Evolutionary conservation across 169 alveolate genomes (phyloP).

Genomic region (Cryptosporidium viatorum): DNA sequence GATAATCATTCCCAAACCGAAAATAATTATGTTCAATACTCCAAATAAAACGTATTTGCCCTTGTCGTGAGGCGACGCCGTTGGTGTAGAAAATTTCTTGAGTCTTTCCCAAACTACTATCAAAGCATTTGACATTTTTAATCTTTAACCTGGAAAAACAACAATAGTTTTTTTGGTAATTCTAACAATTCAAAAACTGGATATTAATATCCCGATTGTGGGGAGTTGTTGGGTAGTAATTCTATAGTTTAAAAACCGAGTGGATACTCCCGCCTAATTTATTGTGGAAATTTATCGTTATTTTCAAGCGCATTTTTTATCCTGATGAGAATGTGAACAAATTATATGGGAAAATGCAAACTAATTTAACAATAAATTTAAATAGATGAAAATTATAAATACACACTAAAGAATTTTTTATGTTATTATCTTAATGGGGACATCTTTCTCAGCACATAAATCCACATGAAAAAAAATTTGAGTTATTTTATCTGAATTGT

Average conservation of each 20-base stretch:
- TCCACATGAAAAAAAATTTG: not conserved
- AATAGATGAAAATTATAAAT: not conserved
- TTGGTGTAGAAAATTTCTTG: conserved; percentile 48
- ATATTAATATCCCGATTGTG: not conserved
- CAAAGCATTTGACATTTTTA: conserved; percentile 24
- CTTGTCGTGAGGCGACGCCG: conserved; percentile 20
- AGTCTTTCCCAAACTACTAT: conserved; percentile 44
- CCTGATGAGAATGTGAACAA: not conserved
- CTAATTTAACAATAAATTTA: too few relatives aligned
- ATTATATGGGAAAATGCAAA: not conserved
- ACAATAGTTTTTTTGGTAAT: not conserved
- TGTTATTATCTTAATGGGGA: not conserved
- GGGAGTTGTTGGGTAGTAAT: not conserved
- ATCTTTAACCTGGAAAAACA: not conserved
- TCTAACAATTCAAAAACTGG: not conserved
- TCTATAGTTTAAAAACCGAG: not conserved
- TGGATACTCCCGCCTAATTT: conserved; percentile 2
- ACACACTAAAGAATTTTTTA: not conserved
- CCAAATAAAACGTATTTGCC: conserved; percentile 78
- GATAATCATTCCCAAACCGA: conserved; percentile 85
- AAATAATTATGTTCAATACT: conserved; percentile 80
- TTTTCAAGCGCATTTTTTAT: not conserved
- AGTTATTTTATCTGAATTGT: not conserved
- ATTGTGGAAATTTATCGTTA: not conserved
- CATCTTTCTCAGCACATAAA: conserved; percentile 13